Base-by-base conservation (phyloP, 345 rosid genomes). In the Iberis pinnata region DNA sequence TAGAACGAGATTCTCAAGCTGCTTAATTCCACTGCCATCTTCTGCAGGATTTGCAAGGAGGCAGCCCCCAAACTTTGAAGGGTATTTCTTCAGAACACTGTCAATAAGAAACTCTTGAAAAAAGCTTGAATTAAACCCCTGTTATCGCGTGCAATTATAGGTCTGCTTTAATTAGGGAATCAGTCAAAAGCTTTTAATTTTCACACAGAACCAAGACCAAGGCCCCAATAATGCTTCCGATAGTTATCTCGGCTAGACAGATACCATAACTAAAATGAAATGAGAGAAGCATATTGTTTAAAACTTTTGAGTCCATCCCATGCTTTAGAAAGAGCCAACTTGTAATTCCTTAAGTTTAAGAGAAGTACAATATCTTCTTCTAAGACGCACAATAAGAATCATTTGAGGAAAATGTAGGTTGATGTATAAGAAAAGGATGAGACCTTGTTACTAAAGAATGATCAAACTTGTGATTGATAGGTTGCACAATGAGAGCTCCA, bases 21-120 rank as follows among this genome's bases (percentile, higher is more conserved):
- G 73, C 66, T 70, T 70, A 37, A 82, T 41, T 37, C 97, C 97
- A 60, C 63, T 76, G 54, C 89, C 84, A 78, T 90, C 87, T 70
- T 80, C 95, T 67, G 90, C 80, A 48, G 98, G 96, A 75, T 86
- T 80, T 46, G 98, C 95, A 50, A 90, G 95, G 76, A 95, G 84
- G 70, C 96, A 90, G 22, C 98, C 98, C 4, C 68, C 78, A 61
- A 87, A 87, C 74, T 87, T 90, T 44, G 77, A 67, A 2, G 96
- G 96, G 71, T 80, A 70, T 64, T 74, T 87, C 73, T 77, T 79
- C 62, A 90, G 42, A 61, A 75, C 82, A 46, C 95, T 89, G 76
- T 60, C 61, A 53, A 39, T 7, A 41, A 53, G 41, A 60, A 53
- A 53, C 15, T 12, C 12, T 14, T 27, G 8, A 58, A 16, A 31